These are phyloP conservation scores for Adansonia gregorii DNA, from an alignment of 441 rosid genomes.

Conservation along the genomic window DNA sequence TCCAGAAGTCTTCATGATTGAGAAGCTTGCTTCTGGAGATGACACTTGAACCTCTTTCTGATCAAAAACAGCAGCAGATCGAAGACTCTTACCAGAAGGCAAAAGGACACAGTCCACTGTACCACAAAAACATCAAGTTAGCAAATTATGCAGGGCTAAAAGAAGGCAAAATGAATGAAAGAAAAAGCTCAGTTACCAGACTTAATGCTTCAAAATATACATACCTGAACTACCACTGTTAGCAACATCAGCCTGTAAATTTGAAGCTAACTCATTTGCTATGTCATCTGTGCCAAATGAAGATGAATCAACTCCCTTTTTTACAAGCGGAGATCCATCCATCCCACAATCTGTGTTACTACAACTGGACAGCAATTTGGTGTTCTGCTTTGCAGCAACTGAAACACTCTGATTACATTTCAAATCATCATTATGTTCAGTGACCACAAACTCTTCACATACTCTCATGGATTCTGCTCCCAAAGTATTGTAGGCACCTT, in stretches of 20 bases:
- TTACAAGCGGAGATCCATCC: constrained; percentile 28
- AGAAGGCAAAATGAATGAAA: constrained; percentile 14
- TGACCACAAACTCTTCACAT: constrained; percentile 27
- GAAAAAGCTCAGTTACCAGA: constrained; percentile 17
- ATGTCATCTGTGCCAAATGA: constrained; percentile 36
- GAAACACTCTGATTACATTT: constrained; percentile 26
- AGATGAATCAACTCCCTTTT: constrained; percentile 34
- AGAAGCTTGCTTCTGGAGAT: constrained; percentile 33
- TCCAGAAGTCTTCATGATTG: constrained; percentile 39
- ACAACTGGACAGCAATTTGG: constrained; percentile 38
- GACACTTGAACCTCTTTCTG: constrained; percentile 40
- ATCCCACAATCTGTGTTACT: constrained; percentile 29
- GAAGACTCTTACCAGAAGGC: constrained; percentile 30
- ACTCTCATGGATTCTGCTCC: constrained; percentile 36
- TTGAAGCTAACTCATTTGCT: constrained; percentile 39
- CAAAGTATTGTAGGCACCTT: constrained; percentile 33
- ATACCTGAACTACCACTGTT: constrained; percentile 50
- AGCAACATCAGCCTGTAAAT: constrained; percentile 40
- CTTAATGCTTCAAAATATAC: constrained; percentile 23
- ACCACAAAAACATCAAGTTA: constrained; percentile 28
- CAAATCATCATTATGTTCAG: constrained; percentile 32
- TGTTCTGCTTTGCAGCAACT: constrained; percentile 34
- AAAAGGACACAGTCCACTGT: constrained; percentile 31
- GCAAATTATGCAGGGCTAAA: constrained; percentile 27
- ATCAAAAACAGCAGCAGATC: constrained; percentile 36